Conservation (phyloP, 2,329 filamentous ascomycete species). For the Alternaria rosae region DNA sequence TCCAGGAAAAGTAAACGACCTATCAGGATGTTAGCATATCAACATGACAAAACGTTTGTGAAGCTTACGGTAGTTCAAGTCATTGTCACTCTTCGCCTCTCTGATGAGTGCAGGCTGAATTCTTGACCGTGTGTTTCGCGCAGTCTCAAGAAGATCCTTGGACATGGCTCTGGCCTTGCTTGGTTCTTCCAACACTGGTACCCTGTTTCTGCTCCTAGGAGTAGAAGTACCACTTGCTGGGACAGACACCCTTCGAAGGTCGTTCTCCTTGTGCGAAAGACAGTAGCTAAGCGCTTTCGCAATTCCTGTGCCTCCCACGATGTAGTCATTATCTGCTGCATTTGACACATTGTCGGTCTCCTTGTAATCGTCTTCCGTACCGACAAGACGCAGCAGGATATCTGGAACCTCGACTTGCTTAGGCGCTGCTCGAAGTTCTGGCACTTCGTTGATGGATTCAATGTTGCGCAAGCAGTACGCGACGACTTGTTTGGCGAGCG, state of each 20-base stretch:
- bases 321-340: constrained; percentile 90
- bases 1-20: constrained; percentile 86
- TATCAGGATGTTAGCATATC: constrained; percentile 45
- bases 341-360: constrained; percentile 69
- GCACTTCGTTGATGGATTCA: constrained; percentile 75
- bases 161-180: constrained; percentile 75
- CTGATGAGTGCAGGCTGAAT: constrained; percentile 84
- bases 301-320: constrained; percentile 93
- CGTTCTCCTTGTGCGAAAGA: constrained; percentile 77
- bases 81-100: constrained; percentile 74
- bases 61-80: constrained; percentile 78
- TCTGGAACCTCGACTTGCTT: constrained; percentile 74
- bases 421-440: constrained; percentile 60
- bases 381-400: constrained; percentile 85
- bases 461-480: constrained; percentile 94
- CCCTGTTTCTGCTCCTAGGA: constrained; percentile 52
- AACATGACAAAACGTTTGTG: neutral
- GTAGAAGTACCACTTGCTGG: constrained; percentile 63
- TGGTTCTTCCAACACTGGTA: constrained; percentile 21
- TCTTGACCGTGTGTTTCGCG: constrained; percentile 83
- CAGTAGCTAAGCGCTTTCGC: constrained; percentile 94
- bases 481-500: constrained; percentile 90
- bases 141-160: constrained; percentile 84
- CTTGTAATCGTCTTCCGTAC: constrained; percentile 64
- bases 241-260: constrained; percentile 51